Base-by-base conservation (phyloP, 352 stramenopile species). In the Thalassiosira exigua region DNA sequence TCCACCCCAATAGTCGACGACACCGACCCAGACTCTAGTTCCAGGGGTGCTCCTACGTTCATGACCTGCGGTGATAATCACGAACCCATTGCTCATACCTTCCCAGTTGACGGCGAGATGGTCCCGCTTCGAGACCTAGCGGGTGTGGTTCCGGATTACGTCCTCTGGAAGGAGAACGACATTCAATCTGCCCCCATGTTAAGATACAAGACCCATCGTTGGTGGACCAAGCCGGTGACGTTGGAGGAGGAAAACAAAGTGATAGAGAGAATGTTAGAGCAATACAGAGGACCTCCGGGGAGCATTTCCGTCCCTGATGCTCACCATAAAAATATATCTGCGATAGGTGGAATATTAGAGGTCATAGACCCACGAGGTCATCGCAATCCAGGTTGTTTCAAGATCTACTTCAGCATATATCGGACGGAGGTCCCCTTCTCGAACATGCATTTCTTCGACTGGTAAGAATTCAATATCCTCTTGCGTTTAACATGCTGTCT, bases 41-140 rank as follows among this genome's bases (percentile, higher is more conserved):
- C n/a, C n/a, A n/a, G n/a, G n/a, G n/a, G n/a, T n/a, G n/a, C n/a
- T n/a, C n/a, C 5, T 12, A n/a, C 22, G 2, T 41, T 33, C 32
- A 61, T 70, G 22, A 50, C 61, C 17, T 67, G 57, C 33, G 19
- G 50, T 22, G 44, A 30, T 21, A 14, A 50, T 22, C 58, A n/a
- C n/a, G n/a, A 27, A 62, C 61, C 61, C 22, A 70, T 61, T 39
- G 44, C 44, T 5, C 61, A 61, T 17, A 70, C 58, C 21, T 70
- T 70, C 32, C 39, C 57, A 19, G 39, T 61, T 33, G 58, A 26
- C 24, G 57, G 30, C 21, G 57, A 67, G 36, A 11, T 67, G 21
- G 22, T 54, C 33, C 30, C 57, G 17, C 14, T 70, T 29, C 41
- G 61, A 11, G 11, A 66, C 7, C 57, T 66, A 24, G 4, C 24